Conservation (phyloP, 225 moss, liverwort and hornwort genomes). For the Ulota crispa region DNA sequence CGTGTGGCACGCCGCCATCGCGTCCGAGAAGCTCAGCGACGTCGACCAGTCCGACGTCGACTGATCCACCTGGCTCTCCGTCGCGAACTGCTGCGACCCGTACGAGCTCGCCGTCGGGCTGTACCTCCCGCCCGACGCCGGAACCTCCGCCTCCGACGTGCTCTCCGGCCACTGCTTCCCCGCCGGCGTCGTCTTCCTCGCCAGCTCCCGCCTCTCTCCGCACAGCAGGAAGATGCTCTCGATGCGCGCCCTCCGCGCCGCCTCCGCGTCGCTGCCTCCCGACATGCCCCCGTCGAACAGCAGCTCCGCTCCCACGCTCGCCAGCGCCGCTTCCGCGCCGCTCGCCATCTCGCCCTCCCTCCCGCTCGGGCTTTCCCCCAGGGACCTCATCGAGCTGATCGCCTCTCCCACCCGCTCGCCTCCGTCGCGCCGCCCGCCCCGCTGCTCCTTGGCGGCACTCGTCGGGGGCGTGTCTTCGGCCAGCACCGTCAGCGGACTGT, state of each 20-base stretch:
- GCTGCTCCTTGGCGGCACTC: not conserved
- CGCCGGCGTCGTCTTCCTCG: slow-evolving; percentile 44
- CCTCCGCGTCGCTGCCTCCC: slow-evolving; percentile 58
- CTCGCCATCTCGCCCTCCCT: not conserved
- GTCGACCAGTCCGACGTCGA: slow-evolving; percentile 52
- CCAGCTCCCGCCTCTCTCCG: slow-evolving; percentile 82
- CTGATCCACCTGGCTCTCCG: slow-evolving; percentile 39
- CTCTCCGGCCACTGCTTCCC: slow-evolving; percentile 30
- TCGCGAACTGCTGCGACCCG: slow-evolving; percentile 39
- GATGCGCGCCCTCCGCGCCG: slow-evolving; percentile 81
- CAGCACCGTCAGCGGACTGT: slow-evolving; percentile 47
- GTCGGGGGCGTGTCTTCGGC: slow-evolving; percentile 7
- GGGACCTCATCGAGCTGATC: slow-evolving; percentile 42
- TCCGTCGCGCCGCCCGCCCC: not conserved
- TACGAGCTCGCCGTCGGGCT: slow-evolving; percentile 45
- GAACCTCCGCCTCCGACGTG: slow-evolving; percentile 11
- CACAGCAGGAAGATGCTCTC: slow-evolving; percentile 89
- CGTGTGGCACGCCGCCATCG: slow-evolving; percentile 32
- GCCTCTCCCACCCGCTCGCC: slow-evolving; percentile 24
- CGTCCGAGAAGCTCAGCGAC: slow-evolving; percentile 51
- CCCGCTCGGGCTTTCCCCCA: slow-evolving; percentile 39
- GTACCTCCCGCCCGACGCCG: slow-evolving; percentile 29
- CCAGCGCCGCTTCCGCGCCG: slow-evolving; percentile 3
- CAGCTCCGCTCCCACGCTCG: slow-evolving; percentile 22
- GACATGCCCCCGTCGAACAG: slow-evolving; percentile 39